Conservation (phyloP, 345 rosid species). For the Noccaea bulbosa region DNA sequence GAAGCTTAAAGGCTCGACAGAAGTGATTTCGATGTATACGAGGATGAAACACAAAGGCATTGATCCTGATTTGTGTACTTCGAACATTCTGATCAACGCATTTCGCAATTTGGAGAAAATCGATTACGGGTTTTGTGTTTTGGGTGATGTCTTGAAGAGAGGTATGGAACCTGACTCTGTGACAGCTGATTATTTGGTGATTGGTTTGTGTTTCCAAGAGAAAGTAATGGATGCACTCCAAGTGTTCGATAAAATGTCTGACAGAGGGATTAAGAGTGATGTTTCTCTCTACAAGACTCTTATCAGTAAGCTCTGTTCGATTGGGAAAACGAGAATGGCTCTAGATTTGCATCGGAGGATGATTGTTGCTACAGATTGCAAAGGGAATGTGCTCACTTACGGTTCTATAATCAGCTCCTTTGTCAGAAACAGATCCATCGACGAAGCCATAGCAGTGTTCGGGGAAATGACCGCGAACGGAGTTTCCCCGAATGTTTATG, state of each 20-base stretch:
- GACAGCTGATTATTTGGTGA: not conserved
- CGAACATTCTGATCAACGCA: not conserved
- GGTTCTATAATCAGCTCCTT: slow-evolving; percentile 8
- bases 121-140: slow-evolving; percentile 6
- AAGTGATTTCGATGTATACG: slow-evolving; percentile 1
- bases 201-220: not conserved
- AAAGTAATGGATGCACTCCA: slow-evolving; percentile 1
- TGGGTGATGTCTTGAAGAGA: slow-evolving; percentile 8
- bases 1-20: not conserved
- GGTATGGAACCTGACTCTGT: not conserved
- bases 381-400: not conserved
- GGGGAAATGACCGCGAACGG: not conserved
- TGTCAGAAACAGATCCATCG: not conserved
- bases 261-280: slow-evolving; percentile 4
- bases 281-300: not conserved
- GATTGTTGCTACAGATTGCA: not conserved
- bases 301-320: not conserved
- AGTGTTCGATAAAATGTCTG: slow-evolving; percentile 28
- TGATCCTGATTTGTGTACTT: not conserved
- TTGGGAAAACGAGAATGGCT: not conserved
- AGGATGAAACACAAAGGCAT: not conserved
- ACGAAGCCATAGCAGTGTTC: not conserved
- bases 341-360: slow-evolving; percentile 12
- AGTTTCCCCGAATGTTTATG: not conserved
- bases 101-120: not conserved